A percentile compares a stretch with the other conserved stretches of the same genome.
Conservation (phyloP, 2,329 filamentous ascomycete species). For the Camillea tinctor region DNA sequence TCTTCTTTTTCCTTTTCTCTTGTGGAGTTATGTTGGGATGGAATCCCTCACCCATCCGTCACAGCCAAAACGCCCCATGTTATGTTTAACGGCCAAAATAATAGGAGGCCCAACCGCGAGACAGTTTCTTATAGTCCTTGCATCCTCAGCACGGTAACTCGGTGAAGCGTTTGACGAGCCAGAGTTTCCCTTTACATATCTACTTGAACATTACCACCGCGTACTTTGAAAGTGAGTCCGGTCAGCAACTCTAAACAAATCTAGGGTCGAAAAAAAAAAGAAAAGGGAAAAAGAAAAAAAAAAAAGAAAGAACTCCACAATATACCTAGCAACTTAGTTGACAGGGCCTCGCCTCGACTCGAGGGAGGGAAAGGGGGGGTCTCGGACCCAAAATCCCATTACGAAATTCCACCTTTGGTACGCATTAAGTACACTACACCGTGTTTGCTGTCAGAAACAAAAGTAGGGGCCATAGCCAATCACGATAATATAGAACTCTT, state of each 20-base stretch:
- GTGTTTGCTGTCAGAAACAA: background rate
- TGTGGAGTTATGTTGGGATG: too few relatives aligned
- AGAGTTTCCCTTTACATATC: background rate
- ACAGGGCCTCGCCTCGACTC: background rate
- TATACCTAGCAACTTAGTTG: background rate
- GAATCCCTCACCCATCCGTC: background rate
- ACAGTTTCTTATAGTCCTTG: background rate
- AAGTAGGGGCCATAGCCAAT: background rate
- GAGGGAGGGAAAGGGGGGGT: too few relatives aligned
- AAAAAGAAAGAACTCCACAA: background rate
- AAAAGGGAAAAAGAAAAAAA: too few relatives aligned
- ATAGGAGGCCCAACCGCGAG: background rate
- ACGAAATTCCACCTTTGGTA: background rate
- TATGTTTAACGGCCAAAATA: background rate
- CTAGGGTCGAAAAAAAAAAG: too few relatives aligned
- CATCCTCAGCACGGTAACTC: background rate
- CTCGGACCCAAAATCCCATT: background rate
- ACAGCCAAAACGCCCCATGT: background rate
- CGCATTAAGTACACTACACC: background rate
- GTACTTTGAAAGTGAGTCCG: too few relatives aligned
- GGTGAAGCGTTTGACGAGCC: background rate
- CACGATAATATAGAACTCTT: background rate
- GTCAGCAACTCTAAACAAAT: background rate
- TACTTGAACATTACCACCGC: too few relatives aligned
- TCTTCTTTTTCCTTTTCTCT: background rate